Base-by-base conservation (phyloP, 345 rosid species). In the Psidium friedrichsthalianum region DNA sequence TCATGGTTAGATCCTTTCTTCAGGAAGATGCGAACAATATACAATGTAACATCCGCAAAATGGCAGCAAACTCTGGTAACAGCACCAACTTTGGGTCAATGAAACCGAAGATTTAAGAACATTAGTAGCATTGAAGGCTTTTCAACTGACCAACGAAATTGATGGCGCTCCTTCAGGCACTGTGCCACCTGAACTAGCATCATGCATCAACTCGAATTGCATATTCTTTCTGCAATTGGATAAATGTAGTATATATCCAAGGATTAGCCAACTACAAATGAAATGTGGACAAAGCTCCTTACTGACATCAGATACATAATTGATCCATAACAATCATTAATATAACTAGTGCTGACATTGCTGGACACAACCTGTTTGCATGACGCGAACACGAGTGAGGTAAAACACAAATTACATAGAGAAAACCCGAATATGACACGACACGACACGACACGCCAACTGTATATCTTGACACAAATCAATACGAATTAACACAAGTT, bases 301-400 rank as follows among this genome's bases (percentile, higher is more conserved):
- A 32, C 47, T 32, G 24, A 36, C 24, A 32, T 32, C 78, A 32
- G 21, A 36, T 18, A 69, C 11, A 18, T 16, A 69, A 69, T 44
- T 18, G 78, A 69, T 16, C 44, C 78, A 16, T 32, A 69, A 69
- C 21, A 5, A 69, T 69, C 78, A 69, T 18, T 32, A 64, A 8
- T 64, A 59, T 57, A 27, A 59, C 27, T 59, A 59, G 20, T 27
- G 5, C 27, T 24, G 14, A 56, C 59, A 56, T 9, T 56, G 27
- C 29, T n/a, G 36, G 36, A n/a, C 20, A 59, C 9, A 0, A 59
- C 36, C 14, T 0, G 20, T 6, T 25, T 57, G 64, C 32, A 57
- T 6, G 11, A 1, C n/a, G n/a, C 0, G 0, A 57, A 25, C 29
- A 25, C 0, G 6, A 24, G 0, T 6, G 25, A 12, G 32, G 64